A percentile compares a stretch with the other conserved stretches of the same genome.
phyloP scores from a whole-genome alignment of 495 filamentous ascomycete species.

The Podospora tetraspora region DNA sequence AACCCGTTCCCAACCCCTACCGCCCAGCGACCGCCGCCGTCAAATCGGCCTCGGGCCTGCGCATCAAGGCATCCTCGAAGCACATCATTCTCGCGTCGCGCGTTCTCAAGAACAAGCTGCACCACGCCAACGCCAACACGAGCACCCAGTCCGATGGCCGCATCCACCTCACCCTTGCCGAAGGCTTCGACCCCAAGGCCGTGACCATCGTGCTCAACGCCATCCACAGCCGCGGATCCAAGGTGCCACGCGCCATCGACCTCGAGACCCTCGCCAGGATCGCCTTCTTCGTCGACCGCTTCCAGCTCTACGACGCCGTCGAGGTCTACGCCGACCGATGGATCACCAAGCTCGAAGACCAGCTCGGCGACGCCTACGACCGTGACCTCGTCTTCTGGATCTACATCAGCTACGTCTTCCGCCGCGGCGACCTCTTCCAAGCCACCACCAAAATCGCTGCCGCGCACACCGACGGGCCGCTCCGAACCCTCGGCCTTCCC shows the following conservation, averaged over 20 bases:
- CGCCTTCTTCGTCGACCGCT: constrained; percentile 47
- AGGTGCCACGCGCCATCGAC: constrained; percentile 37
- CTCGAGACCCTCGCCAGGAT: constrained; percentile 47
- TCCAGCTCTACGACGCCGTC: constrained; percentile 42
- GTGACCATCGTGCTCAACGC: constrained; percentile 46
- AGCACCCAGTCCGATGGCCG: constrained; percentile 34
- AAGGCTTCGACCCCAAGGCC: constrained; percentile 38
- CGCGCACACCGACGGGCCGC: constrained; percentile 14
- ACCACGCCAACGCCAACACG: constrained; percentile 17
- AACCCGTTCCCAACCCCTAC: neutral
- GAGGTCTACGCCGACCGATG: constrained; percentile 42
- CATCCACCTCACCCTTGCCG: constrained; percentile 35
- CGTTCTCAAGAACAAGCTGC: constrained; percentile 38
- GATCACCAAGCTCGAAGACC: constrained; percentile 26
- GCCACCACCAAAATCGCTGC: constrained; percentile 19
- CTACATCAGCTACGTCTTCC: constrained; percentile 27
- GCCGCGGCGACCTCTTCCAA: constrained; percentile 23
- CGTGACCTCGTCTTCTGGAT: constrained; percentile 26
- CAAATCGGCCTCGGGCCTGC: constrained; percentile 17
- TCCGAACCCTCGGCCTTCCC: constrained; percentile 21
- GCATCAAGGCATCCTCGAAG: constrained; percentile 47
- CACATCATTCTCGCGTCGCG: constrained; percentile 47
- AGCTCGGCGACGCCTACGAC: constrained; percentile 9
- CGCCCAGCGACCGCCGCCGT: neutral
- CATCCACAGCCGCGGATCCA: constrained; percentile 43